Conservation (phyloP, 805 yeast genomes). For the Saturnispora ahearnii region DNA sequence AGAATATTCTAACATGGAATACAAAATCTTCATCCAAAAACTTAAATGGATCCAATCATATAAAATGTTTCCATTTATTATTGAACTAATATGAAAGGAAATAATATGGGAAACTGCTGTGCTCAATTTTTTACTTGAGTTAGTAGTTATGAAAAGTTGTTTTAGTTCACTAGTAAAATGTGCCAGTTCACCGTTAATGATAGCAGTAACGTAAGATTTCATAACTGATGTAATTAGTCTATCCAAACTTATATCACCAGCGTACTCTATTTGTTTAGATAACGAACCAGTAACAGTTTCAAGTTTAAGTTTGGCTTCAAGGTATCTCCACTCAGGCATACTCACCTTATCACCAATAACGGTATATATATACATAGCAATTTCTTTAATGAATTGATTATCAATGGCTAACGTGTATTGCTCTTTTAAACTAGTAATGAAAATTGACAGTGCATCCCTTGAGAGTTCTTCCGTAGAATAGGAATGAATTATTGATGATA, state of each 20-base stretch:
- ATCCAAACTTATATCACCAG: slow-evolving; percentile 16
- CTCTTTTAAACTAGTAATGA: slow-evolving; percentile 1
- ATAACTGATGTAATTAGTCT: neutral
- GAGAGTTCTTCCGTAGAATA: neutral
- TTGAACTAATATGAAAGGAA: slow-evolving; percentile 14
- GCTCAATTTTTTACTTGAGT: neutral
- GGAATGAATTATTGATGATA: slow-evolving; percentile 2
- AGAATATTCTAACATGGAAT: slow-evolving; percentile 3
- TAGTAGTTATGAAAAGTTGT: neutral
- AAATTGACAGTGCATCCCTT: neutral
- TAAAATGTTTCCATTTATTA: slow-evolving; percentile 3
- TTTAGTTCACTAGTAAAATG: neutral
- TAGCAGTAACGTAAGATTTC: slow-evolving; percentile 1
- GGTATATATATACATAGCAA: slow-evolving; percentile 20
- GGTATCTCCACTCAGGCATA: slow-evolving; percentile 16
- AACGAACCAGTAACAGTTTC: slow-evolving; percentile 12
- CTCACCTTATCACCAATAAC: slow-evolving; percentile 16
- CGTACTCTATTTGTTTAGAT: slow-evolving; percentile 17
- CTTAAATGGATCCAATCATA: slow-evolving; percentile 22
- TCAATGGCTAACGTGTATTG: slow-evolving; percentile 1
- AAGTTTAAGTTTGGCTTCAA: slow-evolving; percentile 11
- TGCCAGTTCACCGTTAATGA: neutral
- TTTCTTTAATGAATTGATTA: slow-evolving; percentile 14
- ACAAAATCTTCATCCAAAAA: slow-evolving; percentile 19
- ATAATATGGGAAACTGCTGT: slow-evolving; percentile 12